Percentiles rank a stretch among this genome's conserved stretches.
Evolutionary conservation across 768 basidiomycete genomes (phyloP).

Genomic region (Tremella yokohamensis): DNA sequence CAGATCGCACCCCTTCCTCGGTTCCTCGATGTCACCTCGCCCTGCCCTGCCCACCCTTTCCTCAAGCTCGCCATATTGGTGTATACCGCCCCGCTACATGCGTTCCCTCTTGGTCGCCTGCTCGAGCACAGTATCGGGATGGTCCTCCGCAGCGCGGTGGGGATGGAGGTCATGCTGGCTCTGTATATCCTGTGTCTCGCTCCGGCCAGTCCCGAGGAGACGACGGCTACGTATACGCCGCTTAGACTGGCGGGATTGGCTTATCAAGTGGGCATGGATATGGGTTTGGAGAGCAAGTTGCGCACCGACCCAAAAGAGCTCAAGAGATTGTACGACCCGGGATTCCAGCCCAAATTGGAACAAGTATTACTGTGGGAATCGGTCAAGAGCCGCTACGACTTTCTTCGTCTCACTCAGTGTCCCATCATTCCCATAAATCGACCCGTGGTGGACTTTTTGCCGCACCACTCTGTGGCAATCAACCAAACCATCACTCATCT

Average conservation of each 20-base stretch:
- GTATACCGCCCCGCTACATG: neutral
- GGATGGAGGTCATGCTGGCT: constrained; percentile 18
- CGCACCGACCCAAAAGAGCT: neutral
- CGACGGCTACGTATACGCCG: neutral
- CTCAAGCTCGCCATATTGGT: constrained; percentile 22
- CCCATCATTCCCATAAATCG: too few species aligned
- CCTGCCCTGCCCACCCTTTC: constrained; percentile 27
- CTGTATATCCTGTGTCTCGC: constrained; percentile 26
- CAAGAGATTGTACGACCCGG: too few species aligned
- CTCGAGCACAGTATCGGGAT: constrained; percentile 7
- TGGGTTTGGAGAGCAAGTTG: neutral
- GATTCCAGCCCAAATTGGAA: too few species aligned
- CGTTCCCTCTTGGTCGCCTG: neutral
- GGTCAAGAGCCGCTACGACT: too few species aligned
- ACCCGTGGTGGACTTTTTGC: too few species aligned
- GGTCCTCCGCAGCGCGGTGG: constrained; percentile 19
- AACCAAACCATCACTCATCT: too few species aligned
- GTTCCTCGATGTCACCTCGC: constrained; percentile 22
- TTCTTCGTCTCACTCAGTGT: too few species aligned
- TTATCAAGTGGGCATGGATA: neutral
- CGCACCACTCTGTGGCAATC: too few species aligned
- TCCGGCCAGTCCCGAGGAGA: constrained; percentile 1
- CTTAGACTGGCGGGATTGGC: neutral
- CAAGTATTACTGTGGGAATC: too few species aligned
- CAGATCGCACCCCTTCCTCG: constrained; percentile 20